A percentile compares a stretch with the other conserved stretches of the same genome.
Conservation (phyloP, 768 basidiomycete genomes). For the Suillus decipiens region DNA sequence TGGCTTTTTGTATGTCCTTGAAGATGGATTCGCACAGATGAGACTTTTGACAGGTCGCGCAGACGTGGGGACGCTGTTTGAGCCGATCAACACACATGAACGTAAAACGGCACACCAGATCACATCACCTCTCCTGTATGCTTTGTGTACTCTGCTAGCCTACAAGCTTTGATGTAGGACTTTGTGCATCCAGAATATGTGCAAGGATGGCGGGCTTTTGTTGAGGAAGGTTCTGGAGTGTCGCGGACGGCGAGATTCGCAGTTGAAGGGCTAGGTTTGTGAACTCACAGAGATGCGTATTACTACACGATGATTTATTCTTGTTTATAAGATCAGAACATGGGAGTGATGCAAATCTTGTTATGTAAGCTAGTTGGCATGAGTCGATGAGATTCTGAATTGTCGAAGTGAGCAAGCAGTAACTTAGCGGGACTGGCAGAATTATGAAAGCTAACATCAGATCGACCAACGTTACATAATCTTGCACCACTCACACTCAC, state of each 20-base stretch:
- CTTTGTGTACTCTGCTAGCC: conserved; percentile 84
- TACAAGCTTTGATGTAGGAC: conserved; percentile 81
- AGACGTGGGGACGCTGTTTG: conserved; percentile 78
- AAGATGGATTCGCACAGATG: conserved; percentile 88
- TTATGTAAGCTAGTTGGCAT: too few species aligned
- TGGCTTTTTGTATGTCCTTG: conserved; percentile 83
- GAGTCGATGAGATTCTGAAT: too few species aligned
- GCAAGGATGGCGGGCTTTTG: conserved; percentile 60
- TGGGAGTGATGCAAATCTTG: too few species aligned
- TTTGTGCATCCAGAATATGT: conserved; percentile 71
- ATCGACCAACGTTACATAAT: too few species aligned
- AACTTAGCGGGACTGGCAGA: too few species aligned
- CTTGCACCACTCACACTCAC: too few species aligned
- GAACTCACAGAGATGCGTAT: too few species aligned
- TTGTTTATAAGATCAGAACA: too few species aligned
- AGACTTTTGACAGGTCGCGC: conserved; percentile 73
- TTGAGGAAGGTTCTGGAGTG: conserved; percentile 28
- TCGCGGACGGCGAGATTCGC: conserved; percentile 44
- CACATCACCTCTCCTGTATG: conserved; percentile 86
- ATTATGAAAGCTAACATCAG: too few species aligned
- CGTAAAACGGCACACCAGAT: conserved; percentile 1
- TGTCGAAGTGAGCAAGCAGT: too few species aligned
- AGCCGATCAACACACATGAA: conserved; percentile 13
- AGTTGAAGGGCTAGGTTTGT: too few species aligned
- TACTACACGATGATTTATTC: too few species aligned